Percentiles rank a stretch among this genome's conserved stretches.
Conservation (phyloP, 495 filamentous ascomycete genomes). For the Neurospora cerealis region DNA sequence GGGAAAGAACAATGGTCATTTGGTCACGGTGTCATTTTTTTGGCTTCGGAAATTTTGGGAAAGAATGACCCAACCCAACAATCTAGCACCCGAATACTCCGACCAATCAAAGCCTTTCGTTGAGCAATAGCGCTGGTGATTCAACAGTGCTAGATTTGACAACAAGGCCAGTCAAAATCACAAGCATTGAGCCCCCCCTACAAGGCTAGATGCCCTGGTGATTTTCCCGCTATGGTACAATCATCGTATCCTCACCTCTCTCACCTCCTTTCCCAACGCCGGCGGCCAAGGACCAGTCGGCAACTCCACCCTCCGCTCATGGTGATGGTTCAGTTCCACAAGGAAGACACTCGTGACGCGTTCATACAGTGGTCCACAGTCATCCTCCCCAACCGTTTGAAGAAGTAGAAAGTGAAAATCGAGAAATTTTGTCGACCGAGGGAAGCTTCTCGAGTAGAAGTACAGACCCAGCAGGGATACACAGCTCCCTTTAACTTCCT, state of each 20-base stretch:
- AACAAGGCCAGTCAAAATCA: too few species aligned
- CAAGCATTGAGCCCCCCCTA: too few species aligned
- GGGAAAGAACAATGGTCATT: too few species aligned
- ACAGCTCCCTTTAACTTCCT: neutral
- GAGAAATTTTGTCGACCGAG: neutral
- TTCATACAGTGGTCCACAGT: neutral
- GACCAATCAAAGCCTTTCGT: too few species aligned
- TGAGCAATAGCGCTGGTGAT: too few species aligned
- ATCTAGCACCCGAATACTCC: too few species aligned
- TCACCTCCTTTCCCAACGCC: neutral
- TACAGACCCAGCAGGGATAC: neutral
- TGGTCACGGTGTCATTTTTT: too few species aligned
- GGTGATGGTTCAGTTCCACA: neutral
- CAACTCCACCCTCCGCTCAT: neutral
- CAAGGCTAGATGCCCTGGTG: too few species aligned
- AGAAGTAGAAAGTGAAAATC: neutral
- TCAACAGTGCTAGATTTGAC: too few species aligned
- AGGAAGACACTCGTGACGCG: neutral
- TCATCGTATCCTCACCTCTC: neutral
- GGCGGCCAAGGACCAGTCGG: neutral
- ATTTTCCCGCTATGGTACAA: too few species aligned
- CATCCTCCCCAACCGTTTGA: neutral
- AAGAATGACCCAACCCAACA: too few species aligned
- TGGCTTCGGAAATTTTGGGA: too few species aligned
- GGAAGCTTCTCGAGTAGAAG: neutral